A percentile compares a stretch with the other conserved stretches of the same genome.
Conservation (phyloP, 2,329 filamentous ascomycete species). For the Aspergillus sp. region DNA sequence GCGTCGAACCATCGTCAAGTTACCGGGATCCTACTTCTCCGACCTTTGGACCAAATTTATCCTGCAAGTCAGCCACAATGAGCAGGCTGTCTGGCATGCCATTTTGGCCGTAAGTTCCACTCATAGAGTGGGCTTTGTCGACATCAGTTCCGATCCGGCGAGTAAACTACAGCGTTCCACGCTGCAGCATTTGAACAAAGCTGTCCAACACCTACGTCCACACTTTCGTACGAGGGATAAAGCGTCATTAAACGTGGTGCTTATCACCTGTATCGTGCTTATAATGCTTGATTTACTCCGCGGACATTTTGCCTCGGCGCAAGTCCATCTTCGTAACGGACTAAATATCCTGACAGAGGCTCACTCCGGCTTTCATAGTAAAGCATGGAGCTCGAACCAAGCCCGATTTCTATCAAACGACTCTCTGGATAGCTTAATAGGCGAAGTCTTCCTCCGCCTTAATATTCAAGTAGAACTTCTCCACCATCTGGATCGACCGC, state of each 20-base stretch:
- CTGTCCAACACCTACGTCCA: conserved; percentile 29
- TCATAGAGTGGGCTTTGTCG: conserved; percentile 24
- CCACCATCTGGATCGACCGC: conserved; percentile 18
- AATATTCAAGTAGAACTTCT: conserved; percentile 28
- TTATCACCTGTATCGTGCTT: conserved; percentile 46
- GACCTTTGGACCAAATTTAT: conserved; percentile 43
- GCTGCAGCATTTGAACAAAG: conserved; percentile 41
- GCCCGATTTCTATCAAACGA: neutral
- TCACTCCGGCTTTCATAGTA: neutral
- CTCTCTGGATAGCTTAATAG: conserved; percentile 20
- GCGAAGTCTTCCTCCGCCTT: conserved; percentile 29
- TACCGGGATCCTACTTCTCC: conserved; percentile 37
- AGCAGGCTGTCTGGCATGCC: conserved; percentile 46
- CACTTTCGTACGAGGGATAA: conserved; percentile 26
- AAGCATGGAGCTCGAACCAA: too few species aligned
- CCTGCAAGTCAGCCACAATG: conserved; percentile 38
- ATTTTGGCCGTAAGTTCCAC: conserved; percentile 42
- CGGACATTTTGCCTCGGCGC: conserved; percentile 25
- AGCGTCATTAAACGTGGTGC: conserved; percentile 32
- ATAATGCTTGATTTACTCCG: conserved; percentile 43
- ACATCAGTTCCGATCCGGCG: conserved; percentile 15
- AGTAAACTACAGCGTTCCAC: conserved; percentile 30
- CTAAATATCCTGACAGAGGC: conserved; percentile 24
- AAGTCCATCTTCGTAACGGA: conserved; percentile 32
- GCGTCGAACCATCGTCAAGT: conserved; percentile 25